Evolutionary conservation across 306 rosid genomes (phyloP), one percentile per base, ranked within the genome.

Genomic region (Carpinus fangiana): DNA sequence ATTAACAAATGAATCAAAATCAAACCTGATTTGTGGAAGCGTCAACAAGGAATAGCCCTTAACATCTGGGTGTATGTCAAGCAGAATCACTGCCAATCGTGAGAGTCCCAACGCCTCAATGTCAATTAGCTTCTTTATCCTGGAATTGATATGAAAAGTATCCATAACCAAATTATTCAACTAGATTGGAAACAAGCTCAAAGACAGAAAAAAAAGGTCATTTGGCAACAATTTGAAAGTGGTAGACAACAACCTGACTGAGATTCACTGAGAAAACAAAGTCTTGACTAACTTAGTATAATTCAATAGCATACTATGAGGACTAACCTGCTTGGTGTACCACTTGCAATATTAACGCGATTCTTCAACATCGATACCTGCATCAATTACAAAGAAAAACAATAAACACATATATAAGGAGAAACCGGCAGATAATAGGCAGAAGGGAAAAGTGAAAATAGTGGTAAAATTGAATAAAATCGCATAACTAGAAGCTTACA

Each of bases 11-110:
- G 17, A 57, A 26, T 50, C 36, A 74, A 60, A 66, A 76, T 43
- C 88, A 80, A 73, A 92, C 98, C 97, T 92, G 93, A 94, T 95
- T 94, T 94, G 98, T 71, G 98, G 98, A 82, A 94, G 96, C 20
- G 93, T 86, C 43, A 90, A 82, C 85, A 91, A 78, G 17, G 98
- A 92, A 80, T 89, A 94, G 41, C 98, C 98, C 89, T 94, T 94
- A 2, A 92, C 91, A 82, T 92, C 97, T 14, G 92, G 89, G 62
- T 90, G 91, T 53, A 88, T 54, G 79, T 94, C 97, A 13, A 94
- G 86, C 53, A 94, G 76, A 60, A 94, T 86, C 34, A 90, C 86
- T 52, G 85, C 79, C 76, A 94, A 73, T 81, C 98, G 88, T 20
- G 98, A 92, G 53, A 94, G 92, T 72, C 92, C 89, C 77, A 94